Percentiles rank a stretch among this genome's conserved stretches.
phyloP scores from a whole-genome alignment of 1,284 basidiomycete species.

The Ceratobasidium sp. region DNA sequence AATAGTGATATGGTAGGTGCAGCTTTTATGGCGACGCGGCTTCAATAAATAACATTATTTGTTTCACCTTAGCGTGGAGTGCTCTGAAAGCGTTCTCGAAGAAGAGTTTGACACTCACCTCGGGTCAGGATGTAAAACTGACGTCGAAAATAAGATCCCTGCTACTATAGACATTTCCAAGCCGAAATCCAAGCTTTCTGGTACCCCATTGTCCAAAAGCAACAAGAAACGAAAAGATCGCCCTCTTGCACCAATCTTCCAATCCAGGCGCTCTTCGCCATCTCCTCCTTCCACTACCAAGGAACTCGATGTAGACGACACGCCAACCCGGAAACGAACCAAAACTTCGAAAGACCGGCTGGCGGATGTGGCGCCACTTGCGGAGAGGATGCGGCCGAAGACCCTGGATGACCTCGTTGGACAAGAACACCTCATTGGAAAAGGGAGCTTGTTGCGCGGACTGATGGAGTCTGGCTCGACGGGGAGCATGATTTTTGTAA shows the following conservation, averaged over 20 bases:
- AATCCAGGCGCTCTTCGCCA: conserved; percentile 44
- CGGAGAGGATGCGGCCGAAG: conserved; percentile 71
- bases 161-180: conserved; percentile 38
- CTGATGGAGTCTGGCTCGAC: conserved; percentile 60
- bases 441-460: conserved; percentile 64
- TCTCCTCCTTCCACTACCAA: conserved; percentile 49
- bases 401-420: conserved; percentile 73
- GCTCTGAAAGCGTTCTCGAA: conserved; percentile 57
- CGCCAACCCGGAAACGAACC: conserved; percentile 45
- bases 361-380: conserved; percentile 61
- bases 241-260: conserved; percentile 44
- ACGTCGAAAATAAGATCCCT: background rate
- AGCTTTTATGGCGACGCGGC: background rate
- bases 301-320: conserved; percentile 50
- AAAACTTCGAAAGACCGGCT: conserved; percentile 44
- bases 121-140: conserved; percentile 57
- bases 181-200: conserved; percentile 40
- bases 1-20: conserved; percentile 24
- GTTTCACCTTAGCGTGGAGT: conserved; percentile 56
- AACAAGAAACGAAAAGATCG: conserved; percentile 41
- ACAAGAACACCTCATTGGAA: conserved; percentile 68
- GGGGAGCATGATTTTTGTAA: conserved; percentile 68
- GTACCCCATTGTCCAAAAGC: conserved; percentile 42
- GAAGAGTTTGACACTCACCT: conserved; percentile 61
- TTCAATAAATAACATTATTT: background rate